Evolutionary conservation across 148 eudicot species (phyloP), one percentile per base, ranked within the genome.

Genomic region (Nepenthes gracilis): DNA sequence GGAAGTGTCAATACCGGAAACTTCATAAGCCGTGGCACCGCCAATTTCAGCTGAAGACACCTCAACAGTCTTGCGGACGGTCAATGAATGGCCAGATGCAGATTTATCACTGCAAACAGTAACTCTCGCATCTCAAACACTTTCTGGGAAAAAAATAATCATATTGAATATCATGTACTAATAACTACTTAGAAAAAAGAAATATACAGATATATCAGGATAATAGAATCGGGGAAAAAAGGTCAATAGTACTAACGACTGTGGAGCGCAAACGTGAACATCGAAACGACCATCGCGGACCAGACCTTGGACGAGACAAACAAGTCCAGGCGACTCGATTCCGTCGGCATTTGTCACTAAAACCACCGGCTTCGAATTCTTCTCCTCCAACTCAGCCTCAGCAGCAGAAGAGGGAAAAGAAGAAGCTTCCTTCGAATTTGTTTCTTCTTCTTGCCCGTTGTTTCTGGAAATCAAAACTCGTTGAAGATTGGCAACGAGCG

Each of bases 21-120:
- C 82, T 80, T 84, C 87, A 63, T 82, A 93, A 55, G 97, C 91
- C 51, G 80, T 72, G 34, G 92, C 95, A 61, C 97, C 99, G 58
- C 63, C 68, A 54, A 89, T 71, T 71, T 84, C 85, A 55, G 64
- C 43, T 36, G 89, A 78, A 61, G 77, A 72, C 43, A 84, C 99
- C 59, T 89, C 84, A 56, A 93, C 77, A 0, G 99, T 79, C 60
- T 80, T 82, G 58, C 68, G 64, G 6, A 75, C 37, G 0, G 88
- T 72, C 51, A 83, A 47, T 0, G 88, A 77, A 66, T 83, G 84
- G 36, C 84, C 84, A 2, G 88, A 70, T 10, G 65, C 71, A 23
- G 84, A 80, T 68, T 77, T 77, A 61, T 83, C 84, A 72, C 84
- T 80, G 36, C 40, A 66, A 57, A 23, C 36, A 54, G 5, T 4